phyloP scores from a whole-genome alignment of 768 basidiomycete genomes.

The Rhizopogon vinicolor region DNA sequence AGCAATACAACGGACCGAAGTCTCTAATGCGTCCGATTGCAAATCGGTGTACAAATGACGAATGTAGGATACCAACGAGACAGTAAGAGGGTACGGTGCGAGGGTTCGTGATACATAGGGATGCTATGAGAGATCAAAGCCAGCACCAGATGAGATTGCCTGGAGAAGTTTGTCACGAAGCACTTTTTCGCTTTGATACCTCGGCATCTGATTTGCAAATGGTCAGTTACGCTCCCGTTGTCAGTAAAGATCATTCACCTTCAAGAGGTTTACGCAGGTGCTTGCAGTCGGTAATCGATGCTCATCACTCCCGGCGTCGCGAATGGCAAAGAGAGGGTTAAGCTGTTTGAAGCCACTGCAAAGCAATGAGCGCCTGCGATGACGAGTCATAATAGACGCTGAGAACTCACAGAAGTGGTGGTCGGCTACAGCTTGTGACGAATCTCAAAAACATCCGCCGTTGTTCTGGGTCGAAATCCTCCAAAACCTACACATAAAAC shows the following conservation, averaged over 20 bases:
- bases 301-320: constrained; percentile 73
- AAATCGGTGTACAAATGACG: constrained; percentile 6
- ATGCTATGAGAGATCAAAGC: constrained; percentile 83
- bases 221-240: constrained; percentile 3
- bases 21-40: not conserved
- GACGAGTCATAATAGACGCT: not conserved
- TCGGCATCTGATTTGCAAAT: constrained; percentile 51
- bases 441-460: constrained; percentile 77
- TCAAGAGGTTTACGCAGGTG: constrained; percentile 90
- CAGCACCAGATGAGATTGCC: constrained; percentile 83
- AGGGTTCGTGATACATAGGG: not conserved
- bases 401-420: constrained; percentile 70
- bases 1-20: constrained; percentile 13
- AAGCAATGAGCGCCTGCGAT: not conserved
- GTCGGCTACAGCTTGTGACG: constrained; percentile 88
- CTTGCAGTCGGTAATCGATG: constrained; percentile 70
- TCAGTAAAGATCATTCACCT: constrained; percentile 41
- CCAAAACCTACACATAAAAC: constrained; percentile 54
- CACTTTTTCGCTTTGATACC: constrained; percentile 57
- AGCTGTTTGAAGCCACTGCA: constrained; percentile 81
- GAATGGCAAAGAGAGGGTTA: constrained; percentile 83
- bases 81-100: not conserved
- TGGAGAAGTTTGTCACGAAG: constrained; percentile 77
- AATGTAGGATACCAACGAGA: constrained; percentile 2
- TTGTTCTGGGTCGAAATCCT: constrained; percentile 76